These are phyloP conservation scores for Suillus fuscotomentosus DNA, from an alignment of 768 basidiomycete species.

Conservation along the genomic window DNA sequence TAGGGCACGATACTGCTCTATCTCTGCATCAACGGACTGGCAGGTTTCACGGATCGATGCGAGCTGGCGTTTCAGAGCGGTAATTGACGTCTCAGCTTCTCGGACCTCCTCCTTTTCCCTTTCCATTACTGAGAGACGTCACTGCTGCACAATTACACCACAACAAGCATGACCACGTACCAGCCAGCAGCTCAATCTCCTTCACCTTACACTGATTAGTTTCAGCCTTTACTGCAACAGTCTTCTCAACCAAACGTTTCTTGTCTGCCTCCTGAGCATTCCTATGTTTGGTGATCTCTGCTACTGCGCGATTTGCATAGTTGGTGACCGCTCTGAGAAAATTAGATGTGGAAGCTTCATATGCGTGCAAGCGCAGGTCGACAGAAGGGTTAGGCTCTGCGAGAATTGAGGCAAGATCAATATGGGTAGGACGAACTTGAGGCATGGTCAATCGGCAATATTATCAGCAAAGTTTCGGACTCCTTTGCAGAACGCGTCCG, in stretches of 20 bases:
- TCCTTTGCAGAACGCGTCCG: constrained; percentile 9
- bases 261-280: constrained; percentile 59
- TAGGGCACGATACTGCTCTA: constrained; percentile 66
- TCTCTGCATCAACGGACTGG: constrained; percentile 59
- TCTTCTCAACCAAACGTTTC: constrained; percentile 62
- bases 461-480: neutral
- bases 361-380: constrained; percentile 59
- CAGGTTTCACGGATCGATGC: constrained; percentile 59
- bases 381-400: constrained; percentile 55
- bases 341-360: constrained; percentile 64
- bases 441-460: constrained; percentile 1
- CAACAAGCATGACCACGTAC: constrained; percentile 40
- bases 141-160: neutral
- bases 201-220: constrained; percentile 73
- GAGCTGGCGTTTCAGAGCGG: constrained; percentile 65
- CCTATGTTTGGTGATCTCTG: constrained; percentile 67
- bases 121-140: constrained; percentile 48
- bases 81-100: constrained; percentile 61
- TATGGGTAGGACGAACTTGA: constrained; percentile 34
- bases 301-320: constrained; percentile 71
- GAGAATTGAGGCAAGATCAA: constrained; percentile 61
- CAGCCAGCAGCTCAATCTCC: constrained; percentile 76
- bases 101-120: constrained; percentile 72
- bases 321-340: constrained; percentile 70
- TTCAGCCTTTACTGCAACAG: constrained; percentile 60